A percentile compares a stretch with the other conserved stretches of the same genome.
Evolutionary conservation across 1,284 basidiomycete genomes (phyloP).

Genomic region (Bondarzewia mesenterica): DNA sequence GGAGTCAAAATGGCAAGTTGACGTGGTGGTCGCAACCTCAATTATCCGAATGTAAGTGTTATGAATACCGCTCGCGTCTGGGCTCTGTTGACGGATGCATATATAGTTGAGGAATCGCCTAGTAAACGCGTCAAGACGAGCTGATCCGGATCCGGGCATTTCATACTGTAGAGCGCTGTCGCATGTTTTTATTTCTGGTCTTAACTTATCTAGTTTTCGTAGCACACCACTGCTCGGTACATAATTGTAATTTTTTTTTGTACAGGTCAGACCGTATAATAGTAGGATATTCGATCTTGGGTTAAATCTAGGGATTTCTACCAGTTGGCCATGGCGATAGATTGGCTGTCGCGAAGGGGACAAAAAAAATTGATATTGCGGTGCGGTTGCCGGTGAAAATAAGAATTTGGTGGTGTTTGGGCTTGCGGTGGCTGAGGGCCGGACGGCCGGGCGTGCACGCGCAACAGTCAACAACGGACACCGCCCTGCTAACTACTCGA

Average conservation of each 20-base stretch:
- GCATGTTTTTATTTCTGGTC: not conserved
- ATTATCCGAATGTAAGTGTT: conserved; percentile 7
- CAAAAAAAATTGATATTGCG: too few relatives aligned
- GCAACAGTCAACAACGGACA: not conserved
- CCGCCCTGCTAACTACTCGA: not conserved
- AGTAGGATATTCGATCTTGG: too few relatives aligned
- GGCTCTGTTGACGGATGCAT: not conserved
- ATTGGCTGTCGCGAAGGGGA: not conserved
- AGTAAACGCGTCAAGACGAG: conserved; percentile 11
- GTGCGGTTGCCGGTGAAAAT: not conserved
- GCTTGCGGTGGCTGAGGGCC: conserved; percentile 3
- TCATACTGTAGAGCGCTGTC: too few relatives aligned
- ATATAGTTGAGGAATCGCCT: conserved; percentile 2
- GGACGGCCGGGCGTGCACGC: conserved; percentile 1
- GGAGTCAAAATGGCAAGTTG: conserved; percentile 12
- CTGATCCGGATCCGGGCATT: not conserved
- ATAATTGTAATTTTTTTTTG: too few relatives aligned
- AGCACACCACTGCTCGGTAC: too few relatives aligned
- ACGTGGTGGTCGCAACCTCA: conserved; percentile 12
- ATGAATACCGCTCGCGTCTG: not conserved
- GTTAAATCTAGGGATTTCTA: too few relatives aligned
- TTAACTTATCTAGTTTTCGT: conserved; percentile 8
- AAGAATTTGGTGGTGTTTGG: conserved; percentile 2
- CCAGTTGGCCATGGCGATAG: too few relatives aligned
- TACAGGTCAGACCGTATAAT: too few relatives aligned